Evolutionary conservation across 1,139 yeast species (phyloP), one percentile per base, ranked within the genome.

Genomic region (Kodamaea anthophila): DNA sequence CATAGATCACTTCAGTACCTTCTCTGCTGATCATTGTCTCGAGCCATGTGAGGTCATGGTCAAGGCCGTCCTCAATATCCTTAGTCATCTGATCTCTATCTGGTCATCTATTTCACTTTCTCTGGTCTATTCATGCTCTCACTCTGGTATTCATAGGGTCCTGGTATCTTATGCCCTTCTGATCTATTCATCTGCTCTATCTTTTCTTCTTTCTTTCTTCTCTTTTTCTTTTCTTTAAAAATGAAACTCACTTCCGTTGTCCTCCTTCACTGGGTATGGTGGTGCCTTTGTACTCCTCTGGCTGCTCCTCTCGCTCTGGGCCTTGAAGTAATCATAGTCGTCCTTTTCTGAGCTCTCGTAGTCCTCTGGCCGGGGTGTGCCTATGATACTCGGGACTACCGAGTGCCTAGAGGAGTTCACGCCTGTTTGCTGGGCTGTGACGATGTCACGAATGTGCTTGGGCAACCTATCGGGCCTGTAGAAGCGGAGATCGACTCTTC

Each of bases 401-500:
- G 37, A 28, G 5, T 15, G 11, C 1, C 23, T 37, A 21, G 10
- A 28, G 15, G 31, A 25, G 25, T 20, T 28, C 21, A 21, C 26
- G 3, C 14, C 31, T 4, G 60, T 50, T 40, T 61, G 68, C 38
- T 63, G 65, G 2, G 70, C 70, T 2, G 70, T 63, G 27, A 62
- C 49, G 39, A 64, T 62, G 9, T 55, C 46, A 39, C 67, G 49
- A 24, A 64, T 65, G 33, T 46, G 49, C 11, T 42, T 43, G 2
- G 70, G 70, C 37, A 65, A 58, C 9, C 49, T 43, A 46, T 65
- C 70, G 24, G 72, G 71, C 39, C 67, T 57, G 50, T 65, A 65
- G 49, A 65, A 65, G 36, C 72, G 47, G 39, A 65, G 56, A 42
- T 65, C 72, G 20, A 61, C 68, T 47, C 72, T 57, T 9, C 70